phyloP scores from a whole-genome alignment of 202 grass and related monocot genomes.

The Carex sylvatica region DNA sequence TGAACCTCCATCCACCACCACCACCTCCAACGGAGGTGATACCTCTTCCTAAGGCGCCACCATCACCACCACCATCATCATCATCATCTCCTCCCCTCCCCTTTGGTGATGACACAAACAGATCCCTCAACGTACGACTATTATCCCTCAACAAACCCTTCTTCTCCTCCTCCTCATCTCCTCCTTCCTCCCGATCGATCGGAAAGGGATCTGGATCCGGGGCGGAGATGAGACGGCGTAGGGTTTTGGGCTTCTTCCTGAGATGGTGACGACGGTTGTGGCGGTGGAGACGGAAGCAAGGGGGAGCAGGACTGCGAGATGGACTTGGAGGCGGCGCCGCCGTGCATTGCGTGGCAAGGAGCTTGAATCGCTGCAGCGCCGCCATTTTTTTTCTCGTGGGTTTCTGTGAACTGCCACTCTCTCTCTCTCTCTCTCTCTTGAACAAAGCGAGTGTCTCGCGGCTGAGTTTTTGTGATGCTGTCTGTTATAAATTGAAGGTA shows the following conservation, averaged over 20 bases:
- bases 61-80: background rate
- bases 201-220: slow-evolving; percentile 23
- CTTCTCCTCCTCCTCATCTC: slow-evolving; percentile 8
- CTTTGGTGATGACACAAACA: slow-evolving; percentile 1
- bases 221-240: background rate
- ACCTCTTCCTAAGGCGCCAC: background rate
- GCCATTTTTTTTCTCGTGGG: slow-evolving; percentile 13
- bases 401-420: background rate
- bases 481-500: background rate
- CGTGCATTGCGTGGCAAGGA: slow-evolving; percentile 5
- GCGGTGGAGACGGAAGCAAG: slow-evolving; percentile 31
- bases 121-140: slow-evolving; percentile 15
- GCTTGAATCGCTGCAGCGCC: slow-evolving; percentile 24
- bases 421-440: background rate
- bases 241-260: slow-evolving; percentile 9
- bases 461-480: background rate
- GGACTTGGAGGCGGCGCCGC: slow-evolving; percentile 36
- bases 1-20: slow-evolving; percentile 32
- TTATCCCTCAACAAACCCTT: slow-evolving; percentile 19
- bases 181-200: background rate
- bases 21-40: slow-evolving; percentile 25
- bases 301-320: slow-evolving; percentile 41
- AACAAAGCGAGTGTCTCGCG: background rate
- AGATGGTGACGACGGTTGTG: slow-evolving; percentile 28
- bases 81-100: background rate